A percentile compares a stretch with the other conserved stretches of the same genome.
phyloP scores from a whole-genome alignment of 495 filamentous ascomycete genomes.

The Aspergillus panamensis region DNA sequence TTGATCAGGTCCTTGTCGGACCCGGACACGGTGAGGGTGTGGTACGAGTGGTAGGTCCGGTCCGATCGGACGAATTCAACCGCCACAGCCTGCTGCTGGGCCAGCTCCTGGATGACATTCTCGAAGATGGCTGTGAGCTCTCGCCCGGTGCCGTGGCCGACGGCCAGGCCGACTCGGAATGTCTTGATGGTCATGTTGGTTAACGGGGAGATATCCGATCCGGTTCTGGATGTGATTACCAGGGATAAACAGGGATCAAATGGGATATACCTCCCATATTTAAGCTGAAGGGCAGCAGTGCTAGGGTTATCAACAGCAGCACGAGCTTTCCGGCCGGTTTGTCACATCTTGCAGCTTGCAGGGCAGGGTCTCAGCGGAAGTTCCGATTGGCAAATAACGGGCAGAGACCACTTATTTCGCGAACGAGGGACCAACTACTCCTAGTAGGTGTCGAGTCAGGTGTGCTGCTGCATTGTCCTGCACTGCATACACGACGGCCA shows the following conservation, averaged over 20 bases:
- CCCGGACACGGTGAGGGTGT: conserved; percentile 1
- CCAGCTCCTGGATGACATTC: conserved; percentile 2
- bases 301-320: background rate
- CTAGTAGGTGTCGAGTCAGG: background rate
- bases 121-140: conserved; percentile 9
- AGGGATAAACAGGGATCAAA: background rate
- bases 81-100: background rate
- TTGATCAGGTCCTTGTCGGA: conserved; percentile 5
- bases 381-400: background rate
- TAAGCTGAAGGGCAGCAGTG: background rate
- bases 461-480: background rate
- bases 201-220: background rate
- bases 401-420: too few species aligned
- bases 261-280: background rate
- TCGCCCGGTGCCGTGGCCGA: conserved; percentile 7
- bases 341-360: too few species aligned
- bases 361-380: background rate
- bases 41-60: conserved; percentile 7
- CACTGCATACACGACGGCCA: background rate
- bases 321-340: too few species aligned
- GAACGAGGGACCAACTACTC: too few species aligned
- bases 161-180: background rate
- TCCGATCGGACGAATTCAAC: conserved; percentile 3
- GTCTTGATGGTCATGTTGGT: conserved; percentile 8
- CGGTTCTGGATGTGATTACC: too few species aligned